Base-by-base conservation (phyloP, 148 eudicot genomes). In the Rhododendron kiyosumense region DNA sequence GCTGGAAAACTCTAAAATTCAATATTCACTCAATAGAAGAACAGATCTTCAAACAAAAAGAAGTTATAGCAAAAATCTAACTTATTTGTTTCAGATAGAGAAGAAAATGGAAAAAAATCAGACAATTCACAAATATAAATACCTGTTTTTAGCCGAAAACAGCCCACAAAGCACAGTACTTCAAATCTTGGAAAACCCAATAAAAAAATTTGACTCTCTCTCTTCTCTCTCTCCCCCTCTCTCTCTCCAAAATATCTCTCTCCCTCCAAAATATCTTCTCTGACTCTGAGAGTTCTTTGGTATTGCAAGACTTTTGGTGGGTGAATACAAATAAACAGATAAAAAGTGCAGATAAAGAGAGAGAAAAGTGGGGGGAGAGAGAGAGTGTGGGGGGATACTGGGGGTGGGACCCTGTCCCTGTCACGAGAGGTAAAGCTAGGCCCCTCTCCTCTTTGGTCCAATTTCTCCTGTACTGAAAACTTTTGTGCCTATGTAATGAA, bases 331-430 rank as follows among this genome's bases (percentile, higher is more conserved):
- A 52, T 9, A 76, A 84, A 69, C 24, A 34, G 88, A 85, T 81
- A 83, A 90, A 92, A 92, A 92, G 94, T 90, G 91, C 89, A 90
- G 85, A 82, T 71, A 69, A 80, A 85, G 86, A 85, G 71, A 61
- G 88, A 77, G 57, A 77, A 61, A 24, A 78, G 43, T 48, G 83
- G 22, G 3, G 87, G 12, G 79, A 76, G 85, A 88, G 28, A 83
- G 88, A 67, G 57, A 45, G 51, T 5, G 76, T 20, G 81, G 78
- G 82, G 22, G 59, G 24, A 81, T 54, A 17, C 61, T 22, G 82
- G 63, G 8, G 52, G 92, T 87, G 91, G 92, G 88, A 17, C 88
- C 91, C 77, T 78, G 87, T 85, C 90, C 75, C 86, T 85, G 81
- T 90, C 89, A 67, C 79, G 85, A 87, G 32, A 86, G 82, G 74